A percentile compares a stretch with the other conserved stretches of the same genome.
Conservation (phyloP, 495 filamentous ascomycete genomes). For the Apodospora peruviana region DNA sequence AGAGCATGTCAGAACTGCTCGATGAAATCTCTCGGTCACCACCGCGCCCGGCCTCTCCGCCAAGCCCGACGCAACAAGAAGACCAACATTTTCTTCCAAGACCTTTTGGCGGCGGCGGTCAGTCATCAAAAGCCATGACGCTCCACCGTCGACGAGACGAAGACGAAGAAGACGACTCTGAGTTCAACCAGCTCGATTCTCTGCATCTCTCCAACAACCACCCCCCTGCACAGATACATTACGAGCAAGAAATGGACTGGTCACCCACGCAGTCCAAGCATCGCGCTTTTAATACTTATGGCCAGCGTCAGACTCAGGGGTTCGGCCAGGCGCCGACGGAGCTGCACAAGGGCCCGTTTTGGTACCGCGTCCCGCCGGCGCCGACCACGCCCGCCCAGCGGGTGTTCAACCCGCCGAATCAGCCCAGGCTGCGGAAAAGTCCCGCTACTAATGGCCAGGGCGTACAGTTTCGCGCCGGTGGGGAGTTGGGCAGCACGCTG, state of each 20-base stretch:
- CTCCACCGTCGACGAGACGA: background rate
- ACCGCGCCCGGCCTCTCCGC: conserved; percentile 31
- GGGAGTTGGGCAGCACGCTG: background rate
- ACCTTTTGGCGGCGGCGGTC: background rate
- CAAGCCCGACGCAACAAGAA: conserved; percentile 7
- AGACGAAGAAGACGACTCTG: background rate
- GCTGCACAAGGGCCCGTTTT: conserved; percentile 39
- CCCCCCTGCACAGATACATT: conserved; percentile 9
- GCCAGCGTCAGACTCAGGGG: conserved; percentile 41
- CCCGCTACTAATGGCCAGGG: conserved; percentile 24
- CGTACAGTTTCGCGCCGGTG: background rate
- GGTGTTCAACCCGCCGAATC: conserved; percentile 54
- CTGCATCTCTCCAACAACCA: conserved; percentile 12
- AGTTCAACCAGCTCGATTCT: conserved; percentile 9
- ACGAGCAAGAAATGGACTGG: conserved; percentile 74
- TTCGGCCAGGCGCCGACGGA: conserved; percentile 52
- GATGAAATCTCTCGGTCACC: conserved; percentile 35
- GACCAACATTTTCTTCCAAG: background rate
- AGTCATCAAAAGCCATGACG: background rate
- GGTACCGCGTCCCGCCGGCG: conserved; percentile 58
- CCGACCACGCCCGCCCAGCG: conserved; percentile 59
- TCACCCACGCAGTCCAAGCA: conserved; percentile 55
- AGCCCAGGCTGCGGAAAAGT: conserved; percentile 39
- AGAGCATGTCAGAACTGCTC: conserved; percentile 34
- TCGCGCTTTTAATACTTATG: conserved; percentile 42